Base-by-base conservation (phyloP, 2,329 filamentous ascomycete species). In the Ophiostoma triangulosporum region DNA sequence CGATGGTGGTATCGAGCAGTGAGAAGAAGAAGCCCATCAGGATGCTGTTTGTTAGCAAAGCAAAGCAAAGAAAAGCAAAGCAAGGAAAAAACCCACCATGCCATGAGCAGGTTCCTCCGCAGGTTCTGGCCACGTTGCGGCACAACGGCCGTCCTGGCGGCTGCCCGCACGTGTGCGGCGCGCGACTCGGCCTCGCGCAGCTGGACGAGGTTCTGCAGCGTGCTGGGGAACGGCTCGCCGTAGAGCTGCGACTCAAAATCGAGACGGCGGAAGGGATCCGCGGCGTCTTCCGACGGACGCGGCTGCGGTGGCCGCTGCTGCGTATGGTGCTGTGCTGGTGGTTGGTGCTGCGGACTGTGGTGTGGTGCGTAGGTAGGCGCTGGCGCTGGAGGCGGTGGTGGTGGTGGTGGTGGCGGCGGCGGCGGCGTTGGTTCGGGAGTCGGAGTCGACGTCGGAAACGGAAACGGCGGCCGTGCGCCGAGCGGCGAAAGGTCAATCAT, bases 11-110 rank as follows among this genome's bases (percentile, higher is more conserved):
- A 32, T 62, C 60, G 7, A 62, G 50, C 4, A 62, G 55, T 4
- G 60, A 62, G 50, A 62, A 61, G 27, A 62, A 58, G 31, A 62
- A 59, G 11, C 59, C 58, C 3, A 54, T n/a, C 9, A 62, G 32
- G 12, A 62, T 54, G 36, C 60, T 61, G 26, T 48, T 8, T 6
- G 9, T 9, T 20, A 32, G 32, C n/a, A n/a, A n/a, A n/a, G n/a
- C n/a, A n/a, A n/a, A n/a, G n/a, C n/a, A 35, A 35, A 4, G 15
- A 35, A 26, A 29, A 38, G 14, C 2, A 48, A 33, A 8, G 4
- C 8, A 5, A 2, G 29, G 15, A 4, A 26, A 12, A 4, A 4
- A 36, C 58, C 5, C 22, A 58, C 58, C 57, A 60, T 8, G 52
- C 31, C 48, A 60, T 58, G 11, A 60, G 50, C 4, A 57, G 40